Evolutionary conservation across 169 alveolate species (phyloP).

Genomic region (Plasmodium inui): DNA sequence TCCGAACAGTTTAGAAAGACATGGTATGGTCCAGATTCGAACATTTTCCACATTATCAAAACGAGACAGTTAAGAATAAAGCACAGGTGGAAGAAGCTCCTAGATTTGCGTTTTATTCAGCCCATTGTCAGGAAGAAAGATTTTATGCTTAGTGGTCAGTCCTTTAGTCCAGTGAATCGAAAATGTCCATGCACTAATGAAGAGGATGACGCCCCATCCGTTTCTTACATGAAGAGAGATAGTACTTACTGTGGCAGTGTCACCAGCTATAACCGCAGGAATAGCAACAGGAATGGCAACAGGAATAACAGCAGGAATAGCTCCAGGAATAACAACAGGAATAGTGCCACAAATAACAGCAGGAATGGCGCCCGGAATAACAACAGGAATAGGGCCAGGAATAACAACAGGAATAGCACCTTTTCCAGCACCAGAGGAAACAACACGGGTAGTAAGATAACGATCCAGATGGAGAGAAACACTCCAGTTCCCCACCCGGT

Average conservation of each 20-base stretch:
- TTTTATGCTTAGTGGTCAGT: background rate
- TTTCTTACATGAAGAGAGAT: background rate
- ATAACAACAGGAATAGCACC: no score
- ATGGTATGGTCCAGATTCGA: conserved; percentile 78
- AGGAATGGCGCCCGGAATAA: background rate
- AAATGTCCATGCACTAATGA: background rate
- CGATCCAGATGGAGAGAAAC: background rate
- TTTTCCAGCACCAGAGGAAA: background rate
- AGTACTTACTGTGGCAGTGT: background rate
- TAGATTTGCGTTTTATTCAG: conserved; percentile 69
- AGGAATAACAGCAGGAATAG: background rate
- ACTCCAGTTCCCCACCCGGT: background rate
- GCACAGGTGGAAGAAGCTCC: conserved; percentile 77
- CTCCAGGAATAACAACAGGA: background rate
- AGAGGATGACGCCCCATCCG: background rate
- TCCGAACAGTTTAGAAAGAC: conserved; percentile 78
- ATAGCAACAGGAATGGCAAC: background rate
- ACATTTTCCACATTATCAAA: conserved; percentile 54
- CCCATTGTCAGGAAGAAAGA: conserved; percentile 47
- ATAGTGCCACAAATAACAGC: background rate
- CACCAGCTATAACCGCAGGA: background rate
- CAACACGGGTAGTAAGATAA: conserved; percentile 8
- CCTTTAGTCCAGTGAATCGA: background rate
- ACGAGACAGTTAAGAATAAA: conserved; percentile 76
- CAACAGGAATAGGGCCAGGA: no score